Evolutionary conservation across 169 alveolate species (phyloP).

Genomic region (Cryptosporidium ryanae): DNA sequence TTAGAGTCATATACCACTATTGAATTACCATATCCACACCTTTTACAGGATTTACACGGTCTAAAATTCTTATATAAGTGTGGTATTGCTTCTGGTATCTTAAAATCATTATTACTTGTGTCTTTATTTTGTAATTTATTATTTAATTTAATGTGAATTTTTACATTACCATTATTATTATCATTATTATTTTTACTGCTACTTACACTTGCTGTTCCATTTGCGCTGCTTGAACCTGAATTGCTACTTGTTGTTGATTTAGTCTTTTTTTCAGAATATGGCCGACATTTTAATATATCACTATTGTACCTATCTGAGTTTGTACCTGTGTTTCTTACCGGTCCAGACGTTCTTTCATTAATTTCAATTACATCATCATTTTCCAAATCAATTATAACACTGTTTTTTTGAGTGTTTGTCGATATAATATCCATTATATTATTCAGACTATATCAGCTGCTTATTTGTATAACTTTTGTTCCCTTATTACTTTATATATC

Average conservation of each 20-base stretch:
- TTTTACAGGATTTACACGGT: conserved; percentile 78
- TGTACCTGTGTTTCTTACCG: conserved; percentile 24
- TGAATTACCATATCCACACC: conserved; percentile 82
- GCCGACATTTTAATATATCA: conserved; percentile 7
- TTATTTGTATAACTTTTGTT: too few species aligned
- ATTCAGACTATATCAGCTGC: neutral
- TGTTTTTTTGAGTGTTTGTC: neutral
- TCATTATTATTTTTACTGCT: too few species aligned
- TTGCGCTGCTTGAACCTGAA: too few species aligned
- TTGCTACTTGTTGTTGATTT: too few species aligned
- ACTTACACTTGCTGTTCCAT: neutral
- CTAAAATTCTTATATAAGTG: conserved; percentile 73
- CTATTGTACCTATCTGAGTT: neutral
- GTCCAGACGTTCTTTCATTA: conserved; percentile 12
- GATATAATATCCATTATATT: conserved; percentile 13
- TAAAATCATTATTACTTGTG: neutral
- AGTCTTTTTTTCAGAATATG: neutral
- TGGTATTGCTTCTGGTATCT: conserved; percentile 45
- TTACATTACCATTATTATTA: neutral
- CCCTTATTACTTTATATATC: too few species aligned
- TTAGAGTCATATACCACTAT: conserved; percentile 83
- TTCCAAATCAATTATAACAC: neutral
- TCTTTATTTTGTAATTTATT: neutral
- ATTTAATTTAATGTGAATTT: neutral
- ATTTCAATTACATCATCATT: neutral